Evolutionary conservation across 441 rosid species (phyloP).

Genomic region (Adansonia madagascariensis): DNA sequence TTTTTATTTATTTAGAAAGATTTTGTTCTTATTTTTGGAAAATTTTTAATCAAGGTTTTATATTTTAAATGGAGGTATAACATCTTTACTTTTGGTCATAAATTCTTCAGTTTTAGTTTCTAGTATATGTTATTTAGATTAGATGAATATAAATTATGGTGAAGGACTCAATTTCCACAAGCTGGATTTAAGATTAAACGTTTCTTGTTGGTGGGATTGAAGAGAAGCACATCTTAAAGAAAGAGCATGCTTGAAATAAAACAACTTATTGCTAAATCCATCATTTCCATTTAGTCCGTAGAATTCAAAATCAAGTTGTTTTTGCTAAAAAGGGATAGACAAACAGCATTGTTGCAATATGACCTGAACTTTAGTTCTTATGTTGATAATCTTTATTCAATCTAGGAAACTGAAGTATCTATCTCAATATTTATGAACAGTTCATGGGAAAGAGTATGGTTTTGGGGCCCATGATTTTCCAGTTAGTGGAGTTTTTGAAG

Average conservation of each 20-base stretch:
- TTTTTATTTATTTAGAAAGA: background rate
- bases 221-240: background rate
- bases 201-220: background rate
- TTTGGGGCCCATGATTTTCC: slow-evolving; percentile 88
- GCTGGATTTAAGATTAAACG: background rate
- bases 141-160: background rate
- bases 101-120: background rate
- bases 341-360: background rate
- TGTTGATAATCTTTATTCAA: background rate
- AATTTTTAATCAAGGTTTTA: background rate
- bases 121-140: background rate
- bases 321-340: background rate
- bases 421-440: slow-evolving; percentile 41
- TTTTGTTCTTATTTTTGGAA: background rate
- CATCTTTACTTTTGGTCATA: slow-evolving; percentile 2
- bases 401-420: slow-evolving; percentile 2
- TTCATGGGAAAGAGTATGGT: slow-evolving; percentile 80
- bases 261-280: slow-evolving; percentile 5
- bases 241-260: background rate
- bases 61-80: background rate
- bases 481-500: slow-evolving; percentile 82
- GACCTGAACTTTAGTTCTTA: slow-evolving; percentile 1
- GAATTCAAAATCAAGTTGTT: background rate
- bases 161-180: background rate
- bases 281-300: background rate